These are phyloP conservation scores for Scedosporium minutisporum DNA, from an alignment of 2,329 filamentous ascomycete genomes.

Conservation along the genomic window DNA sequence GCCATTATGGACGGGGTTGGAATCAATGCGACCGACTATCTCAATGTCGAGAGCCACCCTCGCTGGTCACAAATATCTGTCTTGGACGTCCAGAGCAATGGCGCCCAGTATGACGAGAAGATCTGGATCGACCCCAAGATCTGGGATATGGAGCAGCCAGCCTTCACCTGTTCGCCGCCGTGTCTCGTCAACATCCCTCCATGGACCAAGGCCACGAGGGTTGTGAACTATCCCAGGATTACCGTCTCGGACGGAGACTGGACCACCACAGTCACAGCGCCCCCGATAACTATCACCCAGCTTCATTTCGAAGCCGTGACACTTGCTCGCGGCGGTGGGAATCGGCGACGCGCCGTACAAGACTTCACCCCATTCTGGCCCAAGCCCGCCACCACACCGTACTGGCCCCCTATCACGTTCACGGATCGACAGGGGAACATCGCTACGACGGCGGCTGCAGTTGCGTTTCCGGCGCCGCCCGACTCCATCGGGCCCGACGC, in stretches of 20 bases:
- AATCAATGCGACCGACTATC: constrained; percentile 18
- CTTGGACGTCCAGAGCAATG: constrained; percentile 12
- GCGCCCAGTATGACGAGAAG: background rate
- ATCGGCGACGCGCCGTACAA: constrained; percentile 4
- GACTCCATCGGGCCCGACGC: constrained; percentile 10
- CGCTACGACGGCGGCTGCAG: constrained; percentile 8
- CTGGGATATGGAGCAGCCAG: constrained; percentile 20
- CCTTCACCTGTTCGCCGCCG: constrained; percentile 18
- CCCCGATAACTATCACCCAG: constrained; percentile 18
- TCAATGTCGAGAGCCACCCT: constrained; percentile 18
- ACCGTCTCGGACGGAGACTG: constrained; percentile 20
- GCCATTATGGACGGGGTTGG: constrained; percentile 15
- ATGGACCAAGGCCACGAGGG: constrained; percentile 17
- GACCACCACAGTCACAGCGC: constrained; percentile 19
- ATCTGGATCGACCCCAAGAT: constrained; percentile 19
- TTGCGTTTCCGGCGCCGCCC: constrained; percentile 13
- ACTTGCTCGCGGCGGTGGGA: constrained; percentile 7
- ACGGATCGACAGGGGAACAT: constrained; percentile 11
- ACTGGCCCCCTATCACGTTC: constrained; percentile 14
- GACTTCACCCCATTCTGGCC: constrained; percentile 11
- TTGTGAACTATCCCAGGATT: constrained; percentile 20
- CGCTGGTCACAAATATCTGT: constrained; percentile 12
- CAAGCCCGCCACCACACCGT: constrained; percentile 13
- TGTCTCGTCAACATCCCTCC: constrained; percentile 19
- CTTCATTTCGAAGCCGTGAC: constrained; percentile 17